These are phyloP conservation scores for Parafenestella ontariensis DNA, from an alignment of 2,329 filamentous ascomycete genomes.

Conservation along the genomic window DNA sequence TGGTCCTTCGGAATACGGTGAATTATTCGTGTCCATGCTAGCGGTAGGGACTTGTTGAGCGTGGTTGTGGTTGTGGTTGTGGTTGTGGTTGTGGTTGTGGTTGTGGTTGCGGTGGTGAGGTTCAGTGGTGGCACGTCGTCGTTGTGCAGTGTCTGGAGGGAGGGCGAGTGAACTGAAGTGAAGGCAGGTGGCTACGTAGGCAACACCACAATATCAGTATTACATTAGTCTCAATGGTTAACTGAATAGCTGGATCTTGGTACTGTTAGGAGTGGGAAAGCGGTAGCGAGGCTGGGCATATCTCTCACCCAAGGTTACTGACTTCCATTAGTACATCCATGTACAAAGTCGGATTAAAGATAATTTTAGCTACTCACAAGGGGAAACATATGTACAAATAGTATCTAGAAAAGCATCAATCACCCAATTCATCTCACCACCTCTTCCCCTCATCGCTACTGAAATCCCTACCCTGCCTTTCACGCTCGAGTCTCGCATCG, in stretches of 20 bases:
- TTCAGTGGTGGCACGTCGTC: too few species aligned
- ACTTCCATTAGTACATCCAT: neutral
- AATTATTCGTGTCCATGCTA: neutral
- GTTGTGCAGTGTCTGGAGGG: too few species aligned
- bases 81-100: neutral
- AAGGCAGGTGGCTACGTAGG: neutral
- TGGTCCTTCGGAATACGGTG: too few species aligned
- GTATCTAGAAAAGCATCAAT: neutral
- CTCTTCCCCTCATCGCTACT: slow-evolving; percentile 33
- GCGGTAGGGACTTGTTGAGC: neutral
- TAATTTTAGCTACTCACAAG: neutral
- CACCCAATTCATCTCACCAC: slow-evolving; percentile 30
- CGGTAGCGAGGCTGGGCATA: neutral
- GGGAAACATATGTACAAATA: neutral
- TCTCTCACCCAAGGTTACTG: neutral
- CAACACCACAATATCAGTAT: neutral
- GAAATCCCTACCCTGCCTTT: slow-evolving; percentile 57
- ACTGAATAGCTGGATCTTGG: neutral
- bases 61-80: neutral
- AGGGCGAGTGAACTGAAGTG: neutral
- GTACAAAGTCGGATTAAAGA: neutral
- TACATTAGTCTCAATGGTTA: too few species aligned
- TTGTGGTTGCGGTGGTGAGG: neutral
- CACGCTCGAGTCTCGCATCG: slow-evolving; percentile 57
- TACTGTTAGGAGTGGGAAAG: neutral